Evolutionary conservation across 495 filamentous ascomycete species (phyloP), one percentile per base, ranked within the genome.

Genomic region (Trichoderma reesei): DNA sequence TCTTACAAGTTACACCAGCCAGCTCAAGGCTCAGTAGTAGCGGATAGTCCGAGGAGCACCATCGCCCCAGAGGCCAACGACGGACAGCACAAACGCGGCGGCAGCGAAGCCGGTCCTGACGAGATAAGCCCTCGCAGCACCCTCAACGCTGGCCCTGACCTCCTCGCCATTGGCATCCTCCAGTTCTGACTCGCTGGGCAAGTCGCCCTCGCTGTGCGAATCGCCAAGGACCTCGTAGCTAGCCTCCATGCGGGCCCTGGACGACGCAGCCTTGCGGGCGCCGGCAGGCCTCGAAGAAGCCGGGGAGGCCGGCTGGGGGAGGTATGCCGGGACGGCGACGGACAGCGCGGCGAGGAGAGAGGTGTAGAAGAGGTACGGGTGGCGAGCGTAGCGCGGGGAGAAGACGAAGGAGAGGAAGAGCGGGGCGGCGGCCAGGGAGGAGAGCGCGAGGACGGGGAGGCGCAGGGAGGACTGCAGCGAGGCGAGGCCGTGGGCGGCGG

Each of bases 51-150:
- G 62, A 18, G 33, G 66, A 51, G 76, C 77, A 20, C 87, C 88
- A 79, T 96, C 92, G 1, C 92, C 92, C 92, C 92, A 96, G 66
- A 96, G 83, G 1, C 92, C 92, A 31, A 96, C 81, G 46, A 96
- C 83, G 4, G 84, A 85, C 78, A 96, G 86, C 41, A 83, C 70
- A 70, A 95, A 87, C 0, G 83, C 90, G 63, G 88, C 13, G 2
- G 87, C 87, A 34, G 83, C 80, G 36, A 93, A 72, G 11, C 73
- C 83, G 33, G 80, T 78, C 72, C 88, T 81, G 16, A 83, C 74
- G 31, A 81, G 68, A 74, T 91, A 85, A 65, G 82, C 79, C 67
- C 78, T 75, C 66, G 83, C 79, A 72, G 89, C 88, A 44, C 74
- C 74, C 72, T 88, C 83, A 74, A 95, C 87, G 69, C 84, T 85